phyloP scores from a whole-genome alignment of 2,329 filamentous ascomycete genomes.

The Juglanconis sp. region DNA sequence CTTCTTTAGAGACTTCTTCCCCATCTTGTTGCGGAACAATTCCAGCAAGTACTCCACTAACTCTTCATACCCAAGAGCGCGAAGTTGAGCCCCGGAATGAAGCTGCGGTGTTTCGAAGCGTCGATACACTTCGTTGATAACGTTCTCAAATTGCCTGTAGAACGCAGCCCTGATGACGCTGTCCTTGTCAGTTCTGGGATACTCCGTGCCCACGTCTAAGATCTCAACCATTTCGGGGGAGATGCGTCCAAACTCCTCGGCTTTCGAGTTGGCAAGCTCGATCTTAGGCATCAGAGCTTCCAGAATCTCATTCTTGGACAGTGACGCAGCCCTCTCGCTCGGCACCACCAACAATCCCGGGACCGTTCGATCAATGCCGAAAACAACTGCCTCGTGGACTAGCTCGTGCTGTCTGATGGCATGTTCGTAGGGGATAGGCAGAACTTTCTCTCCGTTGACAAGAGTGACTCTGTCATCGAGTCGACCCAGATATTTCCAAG shows the following conservation, averaged over 20 bases:
- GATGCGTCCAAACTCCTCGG: slow-evolving; percentile 35
- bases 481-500: slow-evolving; percentile 45
- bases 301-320: slow-evolving; percentile 25
- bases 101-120: slow-evolving; percentile 4
- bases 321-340: slow-evolving; percentile 15
- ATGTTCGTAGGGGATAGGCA: slow-evolving; percentile 41
- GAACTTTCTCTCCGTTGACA: slow-evolving; percentile 26
- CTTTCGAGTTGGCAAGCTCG: slow-evolving; percentile 28
- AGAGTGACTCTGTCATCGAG: slow-evolving; percentile 44
- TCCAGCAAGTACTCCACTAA: no score
- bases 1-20: no score
- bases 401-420: slow-evolving; percentile 45
- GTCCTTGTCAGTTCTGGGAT: slow-evolving; percentile 51
- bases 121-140: slow-evolving; percentile 37
- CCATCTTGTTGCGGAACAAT: no score
- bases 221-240: slow-evolving; percentile 48
- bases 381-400: slow-evolving; percentile 51
- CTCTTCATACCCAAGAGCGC: no score
- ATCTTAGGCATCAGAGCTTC: slow-evolving; percentile 33
- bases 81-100: no score
- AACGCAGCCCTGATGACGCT: slow-evolving; percentile 49
- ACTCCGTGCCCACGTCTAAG: slow-evolving; percentile 38
- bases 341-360: slow-evolving; percentile 51
- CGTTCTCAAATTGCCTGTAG: slow-evolving; percentile 39
- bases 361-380: slow-evolving; percentile 46